A percentile compares a stretch with the other conserved stretches of the same genome.
Evolutionary conservation across 306 rosid genomes (phyloP).

Genomic region (Mimosa pudica): DNA sequence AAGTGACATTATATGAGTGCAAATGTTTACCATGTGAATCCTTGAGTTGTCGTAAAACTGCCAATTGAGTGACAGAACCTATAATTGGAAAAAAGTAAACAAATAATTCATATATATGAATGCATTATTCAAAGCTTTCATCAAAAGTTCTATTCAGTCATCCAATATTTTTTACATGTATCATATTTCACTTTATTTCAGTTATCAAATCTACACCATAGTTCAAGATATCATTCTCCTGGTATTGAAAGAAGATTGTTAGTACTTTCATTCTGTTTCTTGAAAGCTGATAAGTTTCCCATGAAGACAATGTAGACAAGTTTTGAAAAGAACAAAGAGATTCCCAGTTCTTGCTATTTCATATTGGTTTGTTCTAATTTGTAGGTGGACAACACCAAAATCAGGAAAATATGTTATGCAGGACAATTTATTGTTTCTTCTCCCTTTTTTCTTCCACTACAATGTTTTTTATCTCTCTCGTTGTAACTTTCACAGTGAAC

Average conservation of each 20-base stretch:
- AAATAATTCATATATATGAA: neutral
- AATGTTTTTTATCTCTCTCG: neutral
- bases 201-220: neutral
- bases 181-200: neutral
- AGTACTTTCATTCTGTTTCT: neutral
- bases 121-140: neutral
- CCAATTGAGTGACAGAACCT: neutral
- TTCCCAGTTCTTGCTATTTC: neutral
- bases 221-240: neutral
- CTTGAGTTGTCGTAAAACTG: neutral
- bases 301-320: neutral
- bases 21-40: neutral
- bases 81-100: slow-evolving; percentile 36
- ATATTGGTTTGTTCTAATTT: neutral
- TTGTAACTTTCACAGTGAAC: neutral
- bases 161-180: neutral
- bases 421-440: neutral
- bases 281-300: neutral
- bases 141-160: neutral
- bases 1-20: neutral
- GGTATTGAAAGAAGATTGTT: neutral
- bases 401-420: neutral
- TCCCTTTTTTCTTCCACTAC: neutral
- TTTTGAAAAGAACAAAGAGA: neutral
- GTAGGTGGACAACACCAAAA: neutral